Conservation (phyloP, 225 moss, liverwort and hornwort species). For the Bryoerythrophyllum caledonicum region DNA sequence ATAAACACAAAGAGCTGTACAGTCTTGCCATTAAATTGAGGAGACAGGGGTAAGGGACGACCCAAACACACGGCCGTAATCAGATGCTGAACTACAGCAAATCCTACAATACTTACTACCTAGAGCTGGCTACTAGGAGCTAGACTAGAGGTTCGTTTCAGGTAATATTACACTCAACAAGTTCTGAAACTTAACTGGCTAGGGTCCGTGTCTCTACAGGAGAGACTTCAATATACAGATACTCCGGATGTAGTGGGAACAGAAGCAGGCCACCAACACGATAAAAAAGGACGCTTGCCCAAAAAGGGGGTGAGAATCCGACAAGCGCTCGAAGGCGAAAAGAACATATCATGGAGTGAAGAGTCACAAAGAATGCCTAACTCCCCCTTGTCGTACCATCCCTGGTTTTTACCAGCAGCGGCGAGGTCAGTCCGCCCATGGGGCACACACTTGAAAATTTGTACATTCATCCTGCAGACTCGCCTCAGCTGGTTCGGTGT, state of each 20-base stretch:
- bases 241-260: background rate
- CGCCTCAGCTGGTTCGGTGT: constrained; percentile 5
- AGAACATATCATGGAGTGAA: background rate
- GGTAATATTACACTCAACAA: constrained; percentile 42
- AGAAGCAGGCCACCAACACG: too few species aligned
- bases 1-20: constrained; percentile 36
- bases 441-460: constrained; percentile 14
- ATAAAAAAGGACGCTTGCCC: constrained; percentile 5
- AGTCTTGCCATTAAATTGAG: constrained; percentile 18
- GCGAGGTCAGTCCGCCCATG: constrained; percentile 1
- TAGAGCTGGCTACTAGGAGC: background rate
- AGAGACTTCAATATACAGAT: constrained; percentile 30
- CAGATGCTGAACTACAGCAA: constrained; percentile 18
- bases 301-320: background rate
- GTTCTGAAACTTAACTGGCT: constrained; percentile 24
- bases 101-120: background rate
- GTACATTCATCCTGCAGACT: constrained; percentile 19
- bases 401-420: background rate
- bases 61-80: constrained; percentile 11
- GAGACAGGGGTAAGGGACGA: constrained; percentile 20
- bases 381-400: background rate
- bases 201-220: constrained; percentile 20
- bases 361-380: background rate
- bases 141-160: constrained; percentile 16
- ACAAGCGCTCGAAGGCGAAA: background rate